phyloP scores from a whole-genome alignment of 305 asterid species.

The Fraxinus albicans region DNA sequence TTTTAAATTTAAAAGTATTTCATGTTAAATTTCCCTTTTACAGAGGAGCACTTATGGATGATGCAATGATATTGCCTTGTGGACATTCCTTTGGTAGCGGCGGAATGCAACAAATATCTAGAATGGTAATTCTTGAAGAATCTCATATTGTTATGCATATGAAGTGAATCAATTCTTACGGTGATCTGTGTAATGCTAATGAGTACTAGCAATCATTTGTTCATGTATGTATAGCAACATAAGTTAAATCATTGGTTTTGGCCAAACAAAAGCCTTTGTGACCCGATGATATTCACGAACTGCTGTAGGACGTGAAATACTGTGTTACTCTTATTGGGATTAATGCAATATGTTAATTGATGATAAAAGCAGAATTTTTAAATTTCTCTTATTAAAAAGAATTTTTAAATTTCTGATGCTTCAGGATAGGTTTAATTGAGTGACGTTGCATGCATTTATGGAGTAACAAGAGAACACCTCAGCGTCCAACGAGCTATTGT shows the following conservation, averaged over 20 bases:
- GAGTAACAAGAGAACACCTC: slow-evolving; percentile 98
- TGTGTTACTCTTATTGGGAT: neutral
- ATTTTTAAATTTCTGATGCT: neutral
- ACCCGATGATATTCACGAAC: neutral
- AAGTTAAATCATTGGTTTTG: neutral
- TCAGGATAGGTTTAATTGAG: slow-evolving; percentile 9
- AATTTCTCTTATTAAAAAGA: neutral
- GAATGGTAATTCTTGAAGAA: slow-evolving; percentile 50
- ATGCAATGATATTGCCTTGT: slow-evolving; percentile 90
- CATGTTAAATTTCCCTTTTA: slow-evolving; percentile 17
- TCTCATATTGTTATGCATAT: neutral
- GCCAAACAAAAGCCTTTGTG: neutral
- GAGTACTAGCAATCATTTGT: neutral
- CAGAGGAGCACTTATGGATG: slow-evolving; percentile 51
- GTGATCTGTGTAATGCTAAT: slow-evolving; percentile 11
- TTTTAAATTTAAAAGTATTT: neutral
- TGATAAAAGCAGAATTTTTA: neutral
- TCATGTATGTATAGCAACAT: neutral
- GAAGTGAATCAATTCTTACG: neutral
- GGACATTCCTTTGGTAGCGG: slow-evolving; percentile 90
- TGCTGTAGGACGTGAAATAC: neutral
- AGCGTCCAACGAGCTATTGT: slow-evolving; percentile 68
- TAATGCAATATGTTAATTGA: neutral
- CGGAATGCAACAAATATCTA: slow-evolving; percentile 64
- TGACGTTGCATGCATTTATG: slow-evolving; percentile 2